Conservation (phyloP, 805 yeast genomes). For the Lipomyces starkeyi region DNA sequence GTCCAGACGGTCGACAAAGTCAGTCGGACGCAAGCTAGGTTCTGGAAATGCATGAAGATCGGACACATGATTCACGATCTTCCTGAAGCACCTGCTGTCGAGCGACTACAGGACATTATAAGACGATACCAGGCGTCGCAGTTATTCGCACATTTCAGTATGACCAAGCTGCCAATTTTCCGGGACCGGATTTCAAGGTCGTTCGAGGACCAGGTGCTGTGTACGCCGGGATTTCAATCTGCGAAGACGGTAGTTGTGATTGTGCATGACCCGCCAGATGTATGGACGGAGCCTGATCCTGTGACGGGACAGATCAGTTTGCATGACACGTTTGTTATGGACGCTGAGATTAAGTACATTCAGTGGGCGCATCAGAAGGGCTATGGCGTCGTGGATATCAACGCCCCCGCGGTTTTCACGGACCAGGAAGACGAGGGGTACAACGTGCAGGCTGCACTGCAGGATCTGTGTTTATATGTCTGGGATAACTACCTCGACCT, state of each 20-base stretch:
- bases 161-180: slow-evolving; percentile 71
- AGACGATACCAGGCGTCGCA: slow-evolving; percentile 68
- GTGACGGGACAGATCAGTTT: slow-evolving; percentile 78
- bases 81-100: slow-evolving; percentile 34
- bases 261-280: slow-evolving; percentile 89
- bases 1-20: slow-evolving; percentile 83
- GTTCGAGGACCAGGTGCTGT: slow-evolving; percentile 67
- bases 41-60: slow-evolving; percentile 84
- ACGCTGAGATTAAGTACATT: slow-evolving; percentile 71
- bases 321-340: slow-evolving; percentile 73
- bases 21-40: slow-evolving; percentile 75
- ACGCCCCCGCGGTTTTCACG: slow-evolving; percentile 66
- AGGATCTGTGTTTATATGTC: slow-evolving; percentile 74
- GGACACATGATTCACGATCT: slow-evolving; percentile 53
- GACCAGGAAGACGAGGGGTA: slow-evolving; percentile 54
- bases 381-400: slow-evolving; percentile 83
- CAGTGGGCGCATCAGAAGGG: slow-evolving; percentile 67
- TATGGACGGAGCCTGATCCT: slow-evolving; percentile 88
- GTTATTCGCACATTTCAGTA: slow-evolving; percentile 59
- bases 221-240: slow-evolving; percentile 67
- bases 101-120: slow-evolving; percentile 68
- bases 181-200: slow-evolving; percentile 54
- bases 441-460: slow-evolving; percentile 58
- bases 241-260: slow-evolving; percentile 69
- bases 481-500: slow-evolving; percentile 92